phyloP scores from a whole-genome alignment of 164 flowering plant species.

The Chimonanthus praecox region DNA sequence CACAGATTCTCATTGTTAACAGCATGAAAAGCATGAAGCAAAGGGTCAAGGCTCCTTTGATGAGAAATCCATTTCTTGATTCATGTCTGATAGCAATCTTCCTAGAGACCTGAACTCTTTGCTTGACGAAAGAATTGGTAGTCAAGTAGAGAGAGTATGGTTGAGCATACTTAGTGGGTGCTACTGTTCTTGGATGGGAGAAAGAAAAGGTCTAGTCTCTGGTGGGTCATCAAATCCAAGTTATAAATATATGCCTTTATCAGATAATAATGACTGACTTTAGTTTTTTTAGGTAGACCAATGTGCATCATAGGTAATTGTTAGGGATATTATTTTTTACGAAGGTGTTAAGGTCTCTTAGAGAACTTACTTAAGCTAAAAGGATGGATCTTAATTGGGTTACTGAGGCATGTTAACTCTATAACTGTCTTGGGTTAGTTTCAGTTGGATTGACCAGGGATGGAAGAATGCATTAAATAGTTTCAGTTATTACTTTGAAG shows the following conservation, averaged over 20 bases:
- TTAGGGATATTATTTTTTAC: neutral
- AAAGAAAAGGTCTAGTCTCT: too few relatives aligned
- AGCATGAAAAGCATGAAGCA: slow-evolving; percentile 3
- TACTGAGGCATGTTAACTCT: too few relatives aligned
- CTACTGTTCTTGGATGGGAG: neutral
- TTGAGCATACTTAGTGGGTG: neutral
- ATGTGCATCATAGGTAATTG: neutral
- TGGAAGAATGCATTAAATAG: too few relatives aligned
- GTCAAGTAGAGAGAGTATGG: neutral
- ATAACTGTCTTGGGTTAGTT: too few relatives aligned
- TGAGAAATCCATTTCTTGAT: slow-evolving; percentile 4
- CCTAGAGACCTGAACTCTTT: neutral
- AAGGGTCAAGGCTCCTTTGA: slow-evolving; percentile 1
- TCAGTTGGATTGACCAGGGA: too few relatives aligned
- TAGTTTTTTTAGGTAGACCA: neutral
- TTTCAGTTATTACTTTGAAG: too few relatives aligned
- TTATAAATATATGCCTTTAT: too few relatives aligned
- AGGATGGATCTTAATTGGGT: too few relatives aligned
- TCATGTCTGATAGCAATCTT: neutral
- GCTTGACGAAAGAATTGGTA: neutral
- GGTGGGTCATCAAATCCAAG: neutral
- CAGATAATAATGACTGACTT: neutral
- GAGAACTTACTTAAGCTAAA: too few relatives aligned
- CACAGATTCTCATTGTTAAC: neutral
- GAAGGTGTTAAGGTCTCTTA: neutral